A percentile compares a stretch with the other conserved stretches of the same genome.
These are phyloP conservation scores for Lumnitzera racemosa DNA, from an alignment of 345 rosid species.

Conservation along the genomic window DNA sequence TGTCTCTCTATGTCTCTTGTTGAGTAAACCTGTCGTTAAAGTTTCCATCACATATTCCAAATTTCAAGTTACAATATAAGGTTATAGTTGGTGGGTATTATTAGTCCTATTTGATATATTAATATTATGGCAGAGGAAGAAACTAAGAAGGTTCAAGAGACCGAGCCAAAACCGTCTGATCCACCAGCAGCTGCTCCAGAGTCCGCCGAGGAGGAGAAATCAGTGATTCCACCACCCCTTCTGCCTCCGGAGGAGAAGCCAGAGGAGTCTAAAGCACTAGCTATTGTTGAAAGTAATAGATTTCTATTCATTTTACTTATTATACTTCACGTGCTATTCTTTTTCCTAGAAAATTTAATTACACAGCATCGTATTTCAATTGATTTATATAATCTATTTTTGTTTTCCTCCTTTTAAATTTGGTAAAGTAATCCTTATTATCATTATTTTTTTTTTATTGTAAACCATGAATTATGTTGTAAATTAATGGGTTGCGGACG, in stretches of 20 bases:
- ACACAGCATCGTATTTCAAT: neutral
- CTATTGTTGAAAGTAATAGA: slow-evolving; percentile 25
- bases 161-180: slow-evolving; percentile 17
- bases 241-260: slow-evolving; percentile 22
- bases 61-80: neutral
- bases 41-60: too few relatives aligned
- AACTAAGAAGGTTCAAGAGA: slow-evolving; percentile 37
- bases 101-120: too few relatives aligned
- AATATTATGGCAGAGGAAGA: slow-evolving; percentile 40
- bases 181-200: slow-evolving; percentile 20
- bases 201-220: slow-evolving; percentile 37
- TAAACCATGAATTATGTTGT: too few relatives aligned
- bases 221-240: slow-evolving; percentile 21
- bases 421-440: too few relatives aligned
- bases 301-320: neutral
- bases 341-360: neutral
- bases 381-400: neutral
- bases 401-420: too few relatives aligned
- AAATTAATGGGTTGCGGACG: too few relatives aligned
- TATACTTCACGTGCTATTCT: neutral
- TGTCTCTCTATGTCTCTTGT: too few relatives aligned
- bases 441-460: too few relatives aligned
- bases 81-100: too few relatives aligned
- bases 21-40: too few relatives aligned
- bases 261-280: slow-evolving; percentile 27